Base-by-base conservation (phyloP, 345 rosid species). In the Dovyalis caffra region DNA sequence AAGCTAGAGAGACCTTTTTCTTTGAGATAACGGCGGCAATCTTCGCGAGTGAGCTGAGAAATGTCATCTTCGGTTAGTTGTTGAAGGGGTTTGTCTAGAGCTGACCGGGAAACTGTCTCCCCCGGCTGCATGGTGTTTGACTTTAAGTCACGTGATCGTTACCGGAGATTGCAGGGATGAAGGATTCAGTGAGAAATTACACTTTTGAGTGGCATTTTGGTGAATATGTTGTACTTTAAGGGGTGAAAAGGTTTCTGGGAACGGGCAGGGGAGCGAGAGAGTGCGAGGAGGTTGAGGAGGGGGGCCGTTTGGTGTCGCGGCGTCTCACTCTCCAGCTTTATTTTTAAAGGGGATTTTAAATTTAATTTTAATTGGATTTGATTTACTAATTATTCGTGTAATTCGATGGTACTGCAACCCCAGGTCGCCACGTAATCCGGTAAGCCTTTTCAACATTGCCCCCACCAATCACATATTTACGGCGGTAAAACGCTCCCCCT, bases 41-140 rank as follows among this genome's bases (percentile, higher is more conserved):
- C 99, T 65, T 92, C 97, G 47, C 97, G 99, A 6, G 97, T 92
- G 79, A 95, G 88, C 91, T 92, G 97, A 33, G 99, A 89, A 89
- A 95, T 92, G 91, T 95, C 99, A 23, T 92, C 97, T 76, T 95
- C 97, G 6, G 97, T 92, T 74, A 74, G 71, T 33, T 90, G 93
- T 77, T 85, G 77, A 35, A 90, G 85, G 58, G 98, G 97, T 78
- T 89, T 94, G 78, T 86, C 91, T 0, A 94, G 97, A 79, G 90
- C 85, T 33, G 89, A 87, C 81, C 88, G 66, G 35, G 49, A 37
- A 8, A 53, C 9, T 1, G 70, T 69, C n/a, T 57, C 74, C 34
- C 69, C 74, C 63, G 74, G 45, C 29, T 70, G 73, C 75, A 76
- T 76, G 60, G 45, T 15, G 26, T 34, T 56, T n/a, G 32, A 72